A percentile compares a stretch with the other conserved stretches of the same genome.
These are phyloP conservation scores for Coemansia sp. DNA, from an alignment of 192 early-diverging fungal species.

Conservation along the genomic window DNA sequence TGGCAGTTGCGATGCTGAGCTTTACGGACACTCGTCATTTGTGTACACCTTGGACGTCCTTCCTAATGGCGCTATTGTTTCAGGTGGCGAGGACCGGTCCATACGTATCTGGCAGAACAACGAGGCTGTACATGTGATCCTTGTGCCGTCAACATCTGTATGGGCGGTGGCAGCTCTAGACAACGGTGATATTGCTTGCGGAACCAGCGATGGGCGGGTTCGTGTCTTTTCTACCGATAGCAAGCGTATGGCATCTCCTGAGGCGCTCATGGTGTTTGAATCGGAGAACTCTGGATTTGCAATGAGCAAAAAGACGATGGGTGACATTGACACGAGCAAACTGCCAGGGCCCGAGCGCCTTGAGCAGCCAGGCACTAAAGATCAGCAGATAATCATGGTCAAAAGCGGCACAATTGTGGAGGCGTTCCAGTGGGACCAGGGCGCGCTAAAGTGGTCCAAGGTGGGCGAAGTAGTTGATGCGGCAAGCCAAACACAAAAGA, in stretches of 20 bases:
- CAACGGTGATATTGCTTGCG: slow-evolving; percentile 84
- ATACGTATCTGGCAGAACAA: slow-evolving; percentile 80
- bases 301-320: slow-evolving; percentile 56
- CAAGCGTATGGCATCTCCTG: slow-evolving; percentile 60
- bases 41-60: slow-evolving; percentile 79
- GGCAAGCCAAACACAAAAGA: slow-evolving; percentile 70
- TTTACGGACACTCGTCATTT: slow-evolving; percentile 89
- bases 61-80: slow-evolving; percentile 76
- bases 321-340: slow-evolving; percentile 76
- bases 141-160: slow-evolving; percentile 85
- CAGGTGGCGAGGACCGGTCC: slow-evolving; percentile 91
- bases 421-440: slow-evolving; percentile 83
- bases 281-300: slow-evolving; percentile 46
- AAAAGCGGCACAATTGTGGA: slow-evolving; percentile 69
- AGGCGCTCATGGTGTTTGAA: slow-evolving; percentile 40
- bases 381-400: slow-evolving; percentile 91
- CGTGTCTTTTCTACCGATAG: slow-evolving; percentile 72
- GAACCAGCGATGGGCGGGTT: slow-evolving; percentile 76
- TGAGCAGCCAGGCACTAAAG: slow-evolving; percentile 61
- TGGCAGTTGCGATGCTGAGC: slow-evolving; percentile 69
- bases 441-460: slow-evolving; percentile 69
- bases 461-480: slow-evolving; percentile 94
- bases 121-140: slow-evolving; percentile 71
- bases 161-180: slow-evolving; percentile 79
- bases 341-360: slow-evolving; percentile 78